Evolutionary conservation across 2,329 filamentous ascomycete genomes (phyloP).

Genomic region (Coniochaeta sp.): DNA sequence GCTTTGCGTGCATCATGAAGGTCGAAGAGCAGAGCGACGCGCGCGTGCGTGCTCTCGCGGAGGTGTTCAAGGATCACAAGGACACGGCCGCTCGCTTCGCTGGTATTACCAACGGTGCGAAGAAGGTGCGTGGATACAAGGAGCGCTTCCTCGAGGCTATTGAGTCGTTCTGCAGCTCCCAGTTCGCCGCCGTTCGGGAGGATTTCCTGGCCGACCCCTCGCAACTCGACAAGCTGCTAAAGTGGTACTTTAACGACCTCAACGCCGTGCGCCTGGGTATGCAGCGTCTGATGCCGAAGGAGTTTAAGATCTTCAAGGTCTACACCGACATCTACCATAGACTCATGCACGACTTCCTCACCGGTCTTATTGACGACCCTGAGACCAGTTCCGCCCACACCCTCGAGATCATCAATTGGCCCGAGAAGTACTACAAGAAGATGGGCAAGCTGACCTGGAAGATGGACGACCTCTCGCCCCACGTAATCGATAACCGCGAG

Average conservation of each 20-base stretch:
- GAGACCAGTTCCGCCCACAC: slow-evolving; percentile 81
- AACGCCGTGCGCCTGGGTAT: slow-evolving; percentile 93
- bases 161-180: slow-evolving; percentile 61
- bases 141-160: slow-evolving; percentile 87
- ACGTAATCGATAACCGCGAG: slow-evolving; percentile 86
- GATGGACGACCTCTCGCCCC: slow-evolving; percentile 69
- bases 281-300: slow-evolving; percentile 84
- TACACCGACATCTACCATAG: slow-evolving; percentile 88
- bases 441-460: slow-evolving; percentile 84
- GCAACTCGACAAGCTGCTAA: slow-evolving; percentile 77
- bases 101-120: slow-evolving; percentile 88
- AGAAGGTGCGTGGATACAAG: slow-evolving; percentile 91
- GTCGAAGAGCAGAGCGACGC: slow-evolving; percentile 96
- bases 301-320: slow-evolving; percentile 90
- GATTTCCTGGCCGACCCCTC: slow-evolving; percentile 79
- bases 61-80: slow-evolving; percentile 91
- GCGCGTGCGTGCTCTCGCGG: slow-evolving; percentile 82
- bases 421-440: slow-evolving; percentile 91
- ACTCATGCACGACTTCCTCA: slow-evolving; percentile 90
- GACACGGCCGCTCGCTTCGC: slow-evolving; percentile 91
- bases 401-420: slow-evolving; percentile 89
- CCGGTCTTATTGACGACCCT: slow-evolving; percentile 75
- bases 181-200: slow-evolving; percentile 65
- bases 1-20: slow-evolving; percentile 85
- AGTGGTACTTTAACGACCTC: slow-evolving; percentile 97